phyloP scores from a whole-genome alignment of 2,329 filamentous ascomycete genomes.

The Venturiaceae sp. region DNA sequence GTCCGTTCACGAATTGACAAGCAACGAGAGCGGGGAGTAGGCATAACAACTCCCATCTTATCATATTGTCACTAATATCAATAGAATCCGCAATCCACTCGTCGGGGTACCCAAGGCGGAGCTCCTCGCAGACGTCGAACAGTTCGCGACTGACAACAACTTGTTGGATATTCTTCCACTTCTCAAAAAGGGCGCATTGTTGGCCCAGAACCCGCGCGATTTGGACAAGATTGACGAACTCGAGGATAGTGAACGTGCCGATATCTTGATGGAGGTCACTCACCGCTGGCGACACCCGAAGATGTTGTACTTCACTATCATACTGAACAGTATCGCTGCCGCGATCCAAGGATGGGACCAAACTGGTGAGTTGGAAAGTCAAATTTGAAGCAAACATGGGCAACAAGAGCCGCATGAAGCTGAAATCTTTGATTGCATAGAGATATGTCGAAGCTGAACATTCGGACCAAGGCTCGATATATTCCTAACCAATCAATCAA shows the following conservation, averaged over 20 bases:
- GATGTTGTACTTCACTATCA: conserved; percentile 56
- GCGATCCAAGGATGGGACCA: conserved; percentile 61
- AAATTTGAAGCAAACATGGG: too few species aligned
- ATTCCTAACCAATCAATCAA: too few species aligned
- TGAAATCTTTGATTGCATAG: too few species aligned
- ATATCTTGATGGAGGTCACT: conserved; percentile 50
- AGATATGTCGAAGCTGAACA: too few species aligned
- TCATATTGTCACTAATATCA: neutral
- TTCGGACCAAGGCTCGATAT: neutral
- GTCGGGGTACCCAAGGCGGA: conserved; percentile 41
- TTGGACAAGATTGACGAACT: conserved; percentile 56
- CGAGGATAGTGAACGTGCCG: conserved; percentile 47
- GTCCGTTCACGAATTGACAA: neutral
- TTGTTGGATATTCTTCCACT: conserved; percentile 49
- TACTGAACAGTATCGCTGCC: conserved; percentile 58
- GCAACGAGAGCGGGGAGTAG: conserved; percentile 8
- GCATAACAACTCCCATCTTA: neutral
- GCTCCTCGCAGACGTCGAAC: conserved; percentile 46
- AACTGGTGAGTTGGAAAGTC: conserved; percentile 40
- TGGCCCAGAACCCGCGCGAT: conserved; percentile 58
- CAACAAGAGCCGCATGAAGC: too few species aligned
- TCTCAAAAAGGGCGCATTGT: conserved; percentile 60
- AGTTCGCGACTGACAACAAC: conserved; percentile 51
- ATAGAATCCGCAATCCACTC: conserved; percentile 47
- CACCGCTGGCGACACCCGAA: conserved; percentile 45